Evolutionary conservation across 805 yeast genomes (phyloP), one percentile per base, ranked within the genome.

Genomic region (Ogataea ganodermae): DNA sequence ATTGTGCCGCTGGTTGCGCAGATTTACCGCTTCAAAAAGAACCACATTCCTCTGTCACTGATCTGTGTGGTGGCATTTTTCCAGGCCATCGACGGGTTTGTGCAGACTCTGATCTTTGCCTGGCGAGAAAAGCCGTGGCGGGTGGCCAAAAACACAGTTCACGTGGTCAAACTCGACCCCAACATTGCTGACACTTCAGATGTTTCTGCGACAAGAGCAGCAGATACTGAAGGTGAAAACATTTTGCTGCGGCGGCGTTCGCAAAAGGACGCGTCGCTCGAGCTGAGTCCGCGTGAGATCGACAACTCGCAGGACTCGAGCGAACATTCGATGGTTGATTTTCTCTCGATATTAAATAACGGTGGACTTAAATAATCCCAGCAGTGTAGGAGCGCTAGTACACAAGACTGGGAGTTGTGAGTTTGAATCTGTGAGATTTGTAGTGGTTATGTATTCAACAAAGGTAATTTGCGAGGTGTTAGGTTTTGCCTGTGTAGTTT

Each of bases 91-190:
- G 59, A 55, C 38, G 61, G 59, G 6, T 27, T 47, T 12, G 35
- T 56, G n/a, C 61, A 56, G 24, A 47, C 51, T 1, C 8, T 50
- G 13, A 48, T 57, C 6, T 56, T 57, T 42, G 52, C 52, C 6
- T 48, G 45, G 24, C 35, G 56, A 33, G 59, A 57, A 44, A 48
- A 33, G 21, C 61, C 61, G n/a, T 57, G 61, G 61, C 47, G 45
- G 17, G 42, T 42, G n/a, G 42, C 37, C 33, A 47, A 31, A 17
- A 28, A 26, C 1, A 41, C n/a, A 26, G 27, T 31, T 22, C 14
- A 22, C 21, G 20, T 22, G n/a, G 38, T 24, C 8, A 10, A 6
- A 23, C 27, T 23, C 14, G 45, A 42, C 14, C 14, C 38, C 8
- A 12, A 10, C 16, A 8, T 10, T 6, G 30, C 6, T 12, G 26